phyloP scores from a whole-genome alignment of 768 basidiomycete genomes.

The Leucocoprinus birnbaumii region DNA sequence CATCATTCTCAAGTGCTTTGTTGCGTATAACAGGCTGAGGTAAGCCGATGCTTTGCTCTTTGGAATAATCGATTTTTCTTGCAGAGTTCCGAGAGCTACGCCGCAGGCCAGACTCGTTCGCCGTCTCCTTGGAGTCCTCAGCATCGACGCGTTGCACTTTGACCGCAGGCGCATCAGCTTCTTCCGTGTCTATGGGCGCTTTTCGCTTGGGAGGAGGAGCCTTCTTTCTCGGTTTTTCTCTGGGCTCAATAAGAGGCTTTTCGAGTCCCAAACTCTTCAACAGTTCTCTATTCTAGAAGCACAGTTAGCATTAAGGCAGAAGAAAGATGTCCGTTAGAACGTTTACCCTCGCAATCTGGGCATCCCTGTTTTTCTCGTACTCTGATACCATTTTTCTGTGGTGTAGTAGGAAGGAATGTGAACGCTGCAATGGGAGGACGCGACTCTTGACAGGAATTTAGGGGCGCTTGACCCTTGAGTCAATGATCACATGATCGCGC shows the following conservation, averaged over 20 bases:
- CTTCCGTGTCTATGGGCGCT: slow-evolving; percentile 18
- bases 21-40: slow-evolving; percentile 40
- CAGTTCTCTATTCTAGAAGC: slow-evolving; percentile 37
- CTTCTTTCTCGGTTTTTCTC: slow-evolving; percentile 32
- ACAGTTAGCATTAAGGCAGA: background rate
- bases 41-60: slow-evolving; percentile 33
- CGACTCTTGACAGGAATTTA: too few species aligned
- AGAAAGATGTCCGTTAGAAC: background rate
- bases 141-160: slow-evolving; percentile 33
- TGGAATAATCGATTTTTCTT: slow-evolving; percentile 52
- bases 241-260: slow-evolving; percentile 45
- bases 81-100: slow-evolving; percentile 67
- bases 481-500: slow-evolving; percentile 11
- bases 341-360: slow-evolving; percentile 30
- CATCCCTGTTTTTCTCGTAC: slow-evolving; percentile 26
- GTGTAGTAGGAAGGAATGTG: background rate
- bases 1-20: slow-evolving; percentile 28
- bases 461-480: background rate
- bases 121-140: background rate
- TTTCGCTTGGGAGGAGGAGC: slow-evolving; percentile 24
- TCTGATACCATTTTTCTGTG: slow-evolving; percentile 23
- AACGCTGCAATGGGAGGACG: background rate
- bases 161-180: slow-evolving; percentile 15
- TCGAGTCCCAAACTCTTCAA: slow-evolving; percentile 43
- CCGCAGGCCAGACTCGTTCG: slow-evolving; percentile 35